Base-by-base conservation (phyloP, 805 yeast species). In the Metschnikowia rubicola region DNA sequence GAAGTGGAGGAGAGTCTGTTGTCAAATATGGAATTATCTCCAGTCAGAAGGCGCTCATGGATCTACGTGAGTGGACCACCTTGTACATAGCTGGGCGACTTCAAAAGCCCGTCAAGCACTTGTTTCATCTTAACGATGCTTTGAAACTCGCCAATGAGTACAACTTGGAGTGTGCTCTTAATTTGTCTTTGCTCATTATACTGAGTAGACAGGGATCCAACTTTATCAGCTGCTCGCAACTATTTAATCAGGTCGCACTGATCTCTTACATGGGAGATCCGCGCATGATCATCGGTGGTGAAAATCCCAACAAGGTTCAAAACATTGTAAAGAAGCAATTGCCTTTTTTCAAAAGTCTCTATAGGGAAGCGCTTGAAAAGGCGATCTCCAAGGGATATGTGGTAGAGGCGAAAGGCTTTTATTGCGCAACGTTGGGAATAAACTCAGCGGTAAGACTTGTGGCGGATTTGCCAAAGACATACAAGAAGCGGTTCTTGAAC, bases 201-300 rank as follows among this genome's bases (percentile, higher is more conserved):
- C 73, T 79, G 41, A 89, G 83, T 53, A 64, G 67, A n/a, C 79
- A 84, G 34, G 38, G 34, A 10, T 38, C 44, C n/a, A 13, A 11
- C 29, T 28, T 29, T 10, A 33, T 46, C 29, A 43, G 43, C 13
- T 30, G 36, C 8, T n/a, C 46, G 11, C 50, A 40, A 21, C 76
- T 94, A 32, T 94, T 84, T 68, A 80, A 79, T 59, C 83, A 81
- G 53, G 85, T 94, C 39, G 84, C 97, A 0, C 79, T 81, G 11
- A 66, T 94, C 13, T 88, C 96, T 17, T 94, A 94, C 61, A 68
- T 82, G 64, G 99, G 99, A 15, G 99, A 94, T 63, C 84, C 90
- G 29, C 79, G 99, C 56, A 84, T 89, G 78, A 71, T 75, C 37
- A 70, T 91, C 29, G 88, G 88, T 9, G 98, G 97, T 2, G 99